Base-by-base conservation (phyloP, 1,139 yeast species). In the Taphrina wiesneri region DNA sequence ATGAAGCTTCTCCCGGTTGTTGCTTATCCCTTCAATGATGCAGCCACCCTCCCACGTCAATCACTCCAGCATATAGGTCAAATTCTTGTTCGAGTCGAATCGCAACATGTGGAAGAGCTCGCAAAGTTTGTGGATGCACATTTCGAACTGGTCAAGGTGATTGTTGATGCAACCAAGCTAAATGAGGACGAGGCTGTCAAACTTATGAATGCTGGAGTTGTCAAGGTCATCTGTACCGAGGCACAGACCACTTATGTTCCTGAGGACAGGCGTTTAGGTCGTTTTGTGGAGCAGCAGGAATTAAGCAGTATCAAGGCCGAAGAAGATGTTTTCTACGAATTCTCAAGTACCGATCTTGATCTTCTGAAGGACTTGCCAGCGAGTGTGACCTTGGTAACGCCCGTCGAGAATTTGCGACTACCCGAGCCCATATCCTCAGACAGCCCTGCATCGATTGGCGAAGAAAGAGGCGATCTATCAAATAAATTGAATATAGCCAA, bases 11-110 rank as follows among this genome's bases (percentile, higher is more conserved):
- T 60, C 11, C 64, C 64, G 13, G 36, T 51, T 11, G 36, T 60
- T 13, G n/a, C 17, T 11, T 43, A 47, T 41, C 59, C 59, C 7
- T 23, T 43, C 19, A 7, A 11, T 11, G 41, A 32, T 7, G 41
- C 17, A 17, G 51, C 28, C 13, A 28, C 49, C 2, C 51, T 60
- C 13, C 64, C 64, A 17, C 56, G 64, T n/a, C 51, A 41, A 23
- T 32, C 57, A 6, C n/a, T 60, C 17, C 64, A 60, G 43, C 64
- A 60, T 26, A 21, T 60, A 7, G 64, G 64, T 4, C 64, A 60
- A 32, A 39, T 51, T 4, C 64, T 60, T 15, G 25, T 60, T 21
- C 21, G 34, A 7, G 41, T 51, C 21, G 34, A 25, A 11, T 34
- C 64, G 32, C 45, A 21, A 7, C 56, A 49, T 30, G 34, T 41